Percentiles rank a stretch among this genome's conserved stretches.
Conservation (phyloP, 2,329 filamentous ascomycete species). For the Leptosphaerulina australis region DNA sequence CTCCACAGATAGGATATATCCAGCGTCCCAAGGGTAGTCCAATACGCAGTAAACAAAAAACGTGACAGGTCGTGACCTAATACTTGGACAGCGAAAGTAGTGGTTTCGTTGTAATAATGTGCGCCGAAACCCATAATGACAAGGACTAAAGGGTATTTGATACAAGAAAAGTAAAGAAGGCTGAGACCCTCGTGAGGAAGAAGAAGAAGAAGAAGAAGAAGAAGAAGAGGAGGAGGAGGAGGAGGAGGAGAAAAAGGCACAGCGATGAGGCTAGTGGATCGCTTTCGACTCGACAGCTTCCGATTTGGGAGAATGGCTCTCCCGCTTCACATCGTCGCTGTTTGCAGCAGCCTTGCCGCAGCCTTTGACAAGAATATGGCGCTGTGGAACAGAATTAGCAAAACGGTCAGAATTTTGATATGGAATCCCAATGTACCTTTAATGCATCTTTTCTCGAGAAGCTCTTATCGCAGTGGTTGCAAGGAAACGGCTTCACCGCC, state of each 20-base stretch:
- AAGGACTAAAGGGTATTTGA: constrained; percentile 37
- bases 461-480: constrained; percentile 89
- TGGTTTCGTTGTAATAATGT: constrained; percentile 26
- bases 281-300: constrained; percentile 40
- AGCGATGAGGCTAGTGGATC: constrained; percentile 30
- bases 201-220: too few species aligned
- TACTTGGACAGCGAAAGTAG: constrained; percentile 36
- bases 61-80: constrained; percentile 37
- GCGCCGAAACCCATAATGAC: constrained; percentile 19
- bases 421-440: constrained; percentile 69
- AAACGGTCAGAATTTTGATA: constrained; percentile 43
- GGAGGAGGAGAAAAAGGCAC: constrained; percentile 10
- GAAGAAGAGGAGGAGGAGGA: too few species aligned
- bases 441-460: constrained; percentile 96
- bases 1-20: constrained; percentile 30
- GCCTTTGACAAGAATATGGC: constrained; percentile 71
- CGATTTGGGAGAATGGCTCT: constrained; percentile 43
- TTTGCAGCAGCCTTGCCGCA: constrained; percentile 60
- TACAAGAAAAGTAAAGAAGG: constrained; percentile 43
- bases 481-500: constrained; percentile 94
- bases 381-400: constrained; percentile 49
- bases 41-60: constrained; percentile 28
- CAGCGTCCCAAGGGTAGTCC: constrained; percentile 26
- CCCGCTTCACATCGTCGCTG: constrained; percentile 42
- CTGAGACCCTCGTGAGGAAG: constrained; percentile 12